Base-by-base conservation (phyloP, 2,329 filamentous ascomycete genomes). In the Elsinoe ampelina region DNA sequence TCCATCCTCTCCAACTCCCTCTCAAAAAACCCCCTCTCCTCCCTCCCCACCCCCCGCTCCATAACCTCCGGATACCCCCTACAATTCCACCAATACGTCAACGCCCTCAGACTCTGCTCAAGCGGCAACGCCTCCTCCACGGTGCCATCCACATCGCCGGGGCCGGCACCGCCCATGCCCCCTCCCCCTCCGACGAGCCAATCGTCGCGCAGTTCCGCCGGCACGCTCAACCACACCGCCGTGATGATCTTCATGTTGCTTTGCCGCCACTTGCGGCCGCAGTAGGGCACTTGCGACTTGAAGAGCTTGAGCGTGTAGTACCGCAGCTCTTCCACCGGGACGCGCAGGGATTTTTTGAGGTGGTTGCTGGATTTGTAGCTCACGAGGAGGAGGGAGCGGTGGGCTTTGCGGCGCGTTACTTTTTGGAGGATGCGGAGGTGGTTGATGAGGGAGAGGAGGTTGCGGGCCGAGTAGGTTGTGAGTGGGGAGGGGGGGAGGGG, bases 191-290 rank as follows among this genome's bases (percentile, higher is more conserved):
- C 92, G 0, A 88, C 84, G 1, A 97, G 79, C 92, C 93, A 97
- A 72, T 96, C 93, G 67, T 98, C 93, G 30, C 92, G 81, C 45
- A 98, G 78, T 70, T 97, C 92, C 0, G 92, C 92, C 6, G 90
- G 81, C 67, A 92, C 95, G 72, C 95, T 89, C 50, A 98, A 77
- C 71, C 96, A 98, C 1, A 98, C 89, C 2, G 91, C 90, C 0
- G 93, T 98, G 67, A 98, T 98, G 66, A 97, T 91, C 57, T 92
- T 87, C 93, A 98, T 98, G 71, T 98, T 97, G 64, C 84, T 85
- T 74, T 97, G 93, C 12, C 93, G 85, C 93, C 93, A 98, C 74
- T 98, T 98, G 42, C 93, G 85, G 19, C 93, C 92, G 71, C 92
- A 97, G 76, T 95, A 98, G 1, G 93, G 93, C 3, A 98, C 93